Evolutionary conservation across 192 early-diverging fungal genomes (phyloP), one percentile per base, ranked within the genome.

Genomic region (Coemansia sp.): DNA sequence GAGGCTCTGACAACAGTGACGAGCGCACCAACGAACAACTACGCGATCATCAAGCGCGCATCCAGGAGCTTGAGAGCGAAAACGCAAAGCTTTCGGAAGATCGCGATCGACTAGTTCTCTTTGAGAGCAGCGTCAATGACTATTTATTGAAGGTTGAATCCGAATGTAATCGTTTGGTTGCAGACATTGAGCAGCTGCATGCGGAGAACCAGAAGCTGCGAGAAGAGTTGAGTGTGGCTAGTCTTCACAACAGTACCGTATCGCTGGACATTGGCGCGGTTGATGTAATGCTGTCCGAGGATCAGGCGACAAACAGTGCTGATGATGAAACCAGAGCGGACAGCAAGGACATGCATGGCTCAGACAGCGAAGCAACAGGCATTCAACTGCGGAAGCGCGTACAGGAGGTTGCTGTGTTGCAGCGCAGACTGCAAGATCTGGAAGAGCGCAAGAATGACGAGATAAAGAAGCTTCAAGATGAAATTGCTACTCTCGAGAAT

Each of bases 131-230:
- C 1, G 50, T 81, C 14, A 68, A 70, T 23, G 78, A 81, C 36
- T 73, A 81, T 20, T 61, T 84, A 17, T 83, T 86, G 52, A 87
- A 87, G 68, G 80, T 89, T 22, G 91, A 93, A 59, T 86, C 80
- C 8, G 90, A 90, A 70, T 88, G 89, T 68, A 74, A 89, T 36
- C 87, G 89, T 57, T 76, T 91, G 46, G 87, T 89, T 68, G 89
- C 90, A n/a, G 91, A 93, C 63, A 85, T 90, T 50, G 91, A 93
- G 64, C 83, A 84, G 63, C 69, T 93, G 39, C 86, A 85, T 58
- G 75, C 80, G 0, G 89, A 91, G 68, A 84, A 84, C 59, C 68
- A 73, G 24, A 73, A 66, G 62, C 53, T 84, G 42, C 50, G 59
- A 23, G 83, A 80, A 51, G 78, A 84, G 24, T 70, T 84, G 36